Percentiles rank a stretch among this genome's conserved stretches.
These are phyloP conservation scores for Mimosa bimucronata DNA, from an alignment of 306 rosid species.

Conservation along the genomic window DNA sequence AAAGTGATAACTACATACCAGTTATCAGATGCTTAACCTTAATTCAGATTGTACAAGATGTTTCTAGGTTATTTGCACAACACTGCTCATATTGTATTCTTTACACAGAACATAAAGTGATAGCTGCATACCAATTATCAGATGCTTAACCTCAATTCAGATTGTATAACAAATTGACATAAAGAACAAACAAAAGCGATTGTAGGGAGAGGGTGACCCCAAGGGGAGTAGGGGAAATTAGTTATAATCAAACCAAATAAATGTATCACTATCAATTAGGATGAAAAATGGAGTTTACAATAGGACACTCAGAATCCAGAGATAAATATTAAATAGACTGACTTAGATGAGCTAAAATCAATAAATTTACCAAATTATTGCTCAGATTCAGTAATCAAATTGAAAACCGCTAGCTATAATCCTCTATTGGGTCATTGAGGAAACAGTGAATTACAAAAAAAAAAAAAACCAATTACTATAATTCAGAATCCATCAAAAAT, in stretches of 20 bases:
- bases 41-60: slow-evolving; percentile 81
- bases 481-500: not conserved
- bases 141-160: too few relatives aligned
- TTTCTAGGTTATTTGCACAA: slow-evolving; percentile 72
- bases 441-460: slow-evolving; percentile 9
- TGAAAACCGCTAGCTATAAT: not conserved
- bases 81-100: slow-evolving; percentile 57
- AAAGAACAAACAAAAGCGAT: not conserved
- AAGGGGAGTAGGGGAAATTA: too few relatives aligned
- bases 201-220: too few relatives aligned
- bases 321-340: not conserved
- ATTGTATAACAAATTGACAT: not conserved
- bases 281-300: slow-evolving; percentile 3
- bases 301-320: not conserved
- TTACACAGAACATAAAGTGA: slow-evolving; percentile 13
- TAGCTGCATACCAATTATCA: slow-evolving; percentile 40
- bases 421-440: not conserved
- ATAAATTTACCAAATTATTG: slow-evolving; percentile 17
- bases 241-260: too few relatives aligned
- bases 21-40: too few relatives aligned
- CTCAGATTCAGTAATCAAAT: not conserved
- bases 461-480: not conserved
- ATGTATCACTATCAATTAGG: slow-evolving; percentile 21
- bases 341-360: not conserved
- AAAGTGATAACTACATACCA: too few relatives aligned